These are phyloP conservation scores for Galerina marginata DNA, from an alignment of 768 basidiomycete species.

Conservation along the genomic window DNA sequence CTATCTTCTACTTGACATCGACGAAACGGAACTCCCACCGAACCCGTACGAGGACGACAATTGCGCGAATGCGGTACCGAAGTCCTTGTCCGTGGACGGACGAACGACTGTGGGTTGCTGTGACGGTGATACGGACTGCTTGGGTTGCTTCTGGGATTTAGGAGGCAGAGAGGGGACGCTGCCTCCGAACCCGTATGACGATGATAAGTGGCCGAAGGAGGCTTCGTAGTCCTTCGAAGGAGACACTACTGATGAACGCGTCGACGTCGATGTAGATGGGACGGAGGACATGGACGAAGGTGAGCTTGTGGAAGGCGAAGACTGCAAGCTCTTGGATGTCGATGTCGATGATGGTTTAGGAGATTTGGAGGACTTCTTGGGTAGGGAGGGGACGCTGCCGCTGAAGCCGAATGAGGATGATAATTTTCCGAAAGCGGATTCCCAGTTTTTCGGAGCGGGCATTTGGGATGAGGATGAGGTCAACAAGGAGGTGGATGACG, in stretches of 20 bases:
- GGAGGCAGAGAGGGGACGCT: conserved; percentile 12
- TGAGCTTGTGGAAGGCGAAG: too few species aligned
- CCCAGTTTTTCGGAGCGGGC: conserved; percentile 27
- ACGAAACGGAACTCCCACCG: conserved; percentile 11
- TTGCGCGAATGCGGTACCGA: conserved; percentile 27
- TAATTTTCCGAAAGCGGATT: conserved; percentile 28
- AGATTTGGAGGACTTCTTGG: conserved; percentile 11
- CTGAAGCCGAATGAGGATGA: conserved; percentile 20
- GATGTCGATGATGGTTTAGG: not conserved
- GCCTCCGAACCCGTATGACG: conserved; percentile 16
- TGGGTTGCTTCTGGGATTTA: conserved; percentile 15
- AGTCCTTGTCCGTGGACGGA: conserved; percentile 20
- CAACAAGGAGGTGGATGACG: conserved; percentile 10
- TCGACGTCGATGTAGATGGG: not conserved
- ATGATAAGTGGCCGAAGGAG: conserved; percentile 26
- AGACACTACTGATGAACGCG: not conserved
- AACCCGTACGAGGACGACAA: conserved; percentile 25
- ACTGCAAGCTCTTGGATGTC: not conserved
- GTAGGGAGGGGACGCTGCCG: conserved; percentile 14
- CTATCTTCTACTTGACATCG: not conserved
- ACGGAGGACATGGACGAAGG: not conserved
- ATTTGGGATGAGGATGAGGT: not conserved
- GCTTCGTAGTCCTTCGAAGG: conserved; percentile 29
- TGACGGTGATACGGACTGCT: conserved; percentile 14
- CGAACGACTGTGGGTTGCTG: conserved; percentile 1